Evolutionary conservation across 441 rosid species (phyloP).

Genomic region (Omphalea diandra): DNA sequence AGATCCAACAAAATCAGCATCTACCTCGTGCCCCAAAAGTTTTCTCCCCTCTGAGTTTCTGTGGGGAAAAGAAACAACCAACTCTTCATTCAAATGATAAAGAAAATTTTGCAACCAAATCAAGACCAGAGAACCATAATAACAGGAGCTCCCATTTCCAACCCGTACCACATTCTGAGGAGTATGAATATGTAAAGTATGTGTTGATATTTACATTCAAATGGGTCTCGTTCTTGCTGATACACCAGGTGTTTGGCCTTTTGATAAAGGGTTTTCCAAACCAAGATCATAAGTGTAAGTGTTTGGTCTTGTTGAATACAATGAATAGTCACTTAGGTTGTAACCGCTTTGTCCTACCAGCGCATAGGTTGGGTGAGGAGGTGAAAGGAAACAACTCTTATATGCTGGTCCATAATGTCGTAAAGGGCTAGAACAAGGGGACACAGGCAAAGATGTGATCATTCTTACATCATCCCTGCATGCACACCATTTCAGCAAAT

Average conservation of each 20-base stretch:
- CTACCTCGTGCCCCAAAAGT: constrained; percentile 9
- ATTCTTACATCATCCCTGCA: constrained; percentile 67
- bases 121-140: background rate
- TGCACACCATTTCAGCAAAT: background rate
- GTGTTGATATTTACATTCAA: constrained; percentile 44
- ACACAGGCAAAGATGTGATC: constrained; percentile 81
- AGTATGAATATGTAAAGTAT: constrained; percentile 6
- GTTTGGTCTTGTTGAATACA: constrained; percentile 51
- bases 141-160: constrained; percentile 3
- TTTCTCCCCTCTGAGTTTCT: background rate
- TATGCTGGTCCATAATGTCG: constrained; percentile 59
- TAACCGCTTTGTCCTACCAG: constrained; percentile 51
- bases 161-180: constrained; percentile 9
- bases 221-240: constrained; percentile 63
- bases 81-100: background rate
- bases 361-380: constrained; percentile 64
- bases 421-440: constrained; percentile 90
- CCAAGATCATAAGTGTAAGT: constrained; percentile 41
- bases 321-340: constrained; percentile 51
- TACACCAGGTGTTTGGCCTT: constrained; percentile 47
- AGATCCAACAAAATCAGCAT: constrained; percentile 16
- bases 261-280: constrained; percentile 48
- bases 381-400: constrained; percentile 71
- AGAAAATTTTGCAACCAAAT: background rate
- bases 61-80: background rate